Percentiles rank a stretch among this genome's conserved stretches.
phyloP scores from a whole-genome alignment of 441 rosid genomes.

The Sinapis alba region DNA sequence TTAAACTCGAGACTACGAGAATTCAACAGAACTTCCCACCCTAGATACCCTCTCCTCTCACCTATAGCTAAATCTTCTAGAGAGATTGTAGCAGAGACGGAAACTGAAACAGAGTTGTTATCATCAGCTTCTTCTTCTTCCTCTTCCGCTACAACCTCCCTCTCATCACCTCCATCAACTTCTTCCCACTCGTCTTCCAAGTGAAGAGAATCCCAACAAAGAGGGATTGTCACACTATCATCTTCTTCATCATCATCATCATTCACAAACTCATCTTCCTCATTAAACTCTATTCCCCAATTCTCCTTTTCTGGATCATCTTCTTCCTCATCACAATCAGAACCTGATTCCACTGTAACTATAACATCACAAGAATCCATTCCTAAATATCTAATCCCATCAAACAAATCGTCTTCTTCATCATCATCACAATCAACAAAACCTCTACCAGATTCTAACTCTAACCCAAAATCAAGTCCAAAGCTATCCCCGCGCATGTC shows the following conservation, averaged over 20 bases:
- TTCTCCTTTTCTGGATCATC: conserved; percentile 43
- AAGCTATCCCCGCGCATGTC: conserved; percentile 44
- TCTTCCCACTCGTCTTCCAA: conserved; percentile 40
- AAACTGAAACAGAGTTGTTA: conserved; percentile 58
- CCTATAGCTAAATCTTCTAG: conserved; percentile 54
- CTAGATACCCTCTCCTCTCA: conserved; percentile 53
- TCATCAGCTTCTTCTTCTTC: conserved; percentile 47
- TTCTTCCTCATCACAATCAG: conserved; percentile 51
- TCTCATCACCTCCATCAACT: conserved; percentile 14
- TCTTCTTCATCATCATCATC: conserved; percentile 38
- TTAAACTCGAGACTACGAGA: conserved; percentile 58
- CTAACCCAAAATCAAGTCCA: conserved; percentile 60
- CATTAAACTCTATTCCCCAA: conserved; percentile 45
- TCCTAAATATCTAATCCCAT: conserved; percentile 40
- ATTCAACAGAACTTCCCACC: conserved; percentile 81
- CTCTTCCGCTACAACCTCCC: conserved; percentile 38
- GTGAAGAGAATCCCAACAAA: conserved; percentile 75
- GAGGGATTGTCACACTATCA: conserved; percentile 49
- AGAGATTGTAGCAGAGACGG: conserved; percentile 55
- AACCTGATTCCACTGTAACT: conserved; percentile 36
- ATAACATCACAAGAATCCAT: conserved; percentile 38
- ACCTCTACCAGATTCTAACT: conserved; percentile 43
- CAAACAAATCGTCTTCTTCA: conserved; percentile 53
- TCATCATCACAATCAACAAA: conserved; percentile 35
- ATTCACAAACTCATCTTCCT: conserved; percentile 46